phyloP scores from a whole-genome alignment of 2,329 filamentous ascomycete genomes.

The Pestalotiopsis sp. region DNA sequence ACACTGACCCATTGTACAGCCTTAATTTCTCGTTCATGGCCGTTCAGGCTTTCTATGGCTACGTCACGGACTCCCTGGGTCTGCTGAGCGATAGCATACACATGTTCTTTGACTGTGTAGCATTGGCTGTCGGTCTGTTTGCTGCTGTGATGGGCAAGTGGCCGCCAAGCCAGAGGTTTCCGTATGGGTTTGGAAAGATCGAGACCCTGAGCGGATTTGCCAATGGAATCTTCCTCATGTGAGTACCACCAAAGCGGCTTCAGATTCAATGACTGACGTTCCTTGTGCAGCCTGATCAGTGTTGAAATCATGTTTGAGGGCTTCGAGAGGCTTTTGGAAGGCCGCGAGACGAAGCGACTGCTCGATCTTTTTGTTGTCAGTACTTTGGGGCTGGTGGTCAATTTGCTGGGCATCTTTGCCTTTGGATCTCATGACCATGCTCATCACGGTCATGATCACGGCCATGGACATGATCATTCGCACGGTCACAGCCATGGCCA shows the following conservation, averaged over 20 bases:
- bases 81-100: constrained; percentile 98
- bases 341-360: constrained; percentile 80
- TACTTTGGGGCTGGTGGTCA: constrained; percentile 82
- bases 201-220: constrained; percentile 95
- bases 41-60: constrained; percentile 92
- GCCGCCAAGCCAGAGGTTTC: constrained; percentile 86
- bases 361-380: constrained; percentile 89
- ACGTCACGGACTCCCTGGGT: constrained; percentile 88
- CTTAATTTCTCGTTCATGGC: constrained; percentile 95
- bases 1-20: constrained; percentile 45
- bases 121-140: constrained; percentile 84
- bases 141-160: constrained; percentile 96
- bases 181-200: constrained; percentile 95
- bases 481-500: constrained; percentile 34
- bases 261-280: neutral
- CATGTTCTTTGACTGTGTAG: constrained; percentile 99
- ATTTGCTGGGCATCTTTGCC: constrained; percentile 87
- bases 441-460: constrained; percentile 38
- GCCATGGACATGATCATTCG: constrained; percentile 35
- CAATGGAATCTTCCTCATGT: constrained; percentile 94
- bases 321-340: constrained; percentile 82
- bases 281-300: constrained; percentile 72
- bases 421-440: constrained; percentile 70
- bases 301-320: constrained; percentile 96
- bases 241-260: constrained; percentile 32